Evolutionary conservation across 1,139 yeast genomes (phyloP).

Genomic region (Yamadazyma pseudoaaseri): DNA sequence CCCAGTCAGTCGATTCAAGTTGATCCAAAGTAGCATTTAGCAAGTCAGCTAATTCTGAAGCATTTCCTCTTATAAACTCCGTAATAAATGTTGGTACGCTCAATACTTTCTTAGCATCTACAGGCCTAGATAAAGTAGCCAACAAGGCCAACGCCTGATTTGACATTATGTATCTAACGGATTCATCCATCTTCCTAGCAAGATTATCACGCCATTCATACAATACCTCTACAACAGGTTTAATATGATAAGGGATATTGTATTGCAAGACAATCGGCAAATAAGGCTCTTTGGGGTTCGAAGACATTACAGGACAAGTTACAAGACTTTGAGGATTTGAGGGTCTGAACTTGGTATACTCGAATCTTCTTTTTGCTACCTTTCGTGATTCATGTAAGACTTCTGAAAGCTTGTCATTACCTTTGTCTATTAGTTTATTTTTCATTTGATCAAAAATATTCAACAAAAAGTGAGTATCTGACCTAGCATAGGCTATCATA

Average conservation of each 20-base stretch:
- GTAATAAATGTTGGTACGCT: slow-evolving; percentile 49
- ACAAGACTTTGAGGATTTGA: slow-evolving; percentile 26
- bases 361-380: slow-evolving; percentile 82
- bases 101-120: slow-evolving; percentile 56
- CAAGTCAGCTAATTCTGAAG: slow-evolving; percentile 56
- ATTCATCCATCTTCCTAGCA: slow-evolving; percentile 82
- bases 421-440: slow-evolving; percentile 53
- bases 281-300: slow-evolving; percentile 56
- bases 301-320: slow-evolving; percentile 49
- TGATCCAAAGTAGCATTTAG: slow-evolving; percentile 39
- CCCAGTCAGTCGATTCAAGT: slow-evolving; percentile 31
- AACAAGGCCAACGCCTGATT: slow-evolving; percentile 72
- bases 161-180: slow-evolving; percentile 79
- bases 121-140: slow-evolving; percentile 54
- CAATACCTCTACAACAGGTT: slow-evolving; percentile 57
- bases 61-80: slow-evolving; percentile 56
- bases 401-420: slow-evolving; percentile 25
- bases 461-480: slow-evolving; percentile 90
- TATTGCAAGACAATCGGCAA: slow-evolving; percentile 59
- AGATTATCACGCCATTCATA: slow-evolving; percentile 79
- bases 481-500: slow-evolving; percentile 85
- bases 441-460: slow-evolving; percentile 77
- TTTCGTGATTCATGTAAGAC: slow-evolving; percentile 76
- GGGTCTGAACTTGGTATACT: slow-evolving; percentile 65
- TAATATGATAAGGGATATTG: slow-evolving; percentile 57